A percentile compares a stretch with the other conserved stretches of the same genome.
Conservation (phyloP, 73 alveolate species). For the Stentor coeruleus region DNA sequence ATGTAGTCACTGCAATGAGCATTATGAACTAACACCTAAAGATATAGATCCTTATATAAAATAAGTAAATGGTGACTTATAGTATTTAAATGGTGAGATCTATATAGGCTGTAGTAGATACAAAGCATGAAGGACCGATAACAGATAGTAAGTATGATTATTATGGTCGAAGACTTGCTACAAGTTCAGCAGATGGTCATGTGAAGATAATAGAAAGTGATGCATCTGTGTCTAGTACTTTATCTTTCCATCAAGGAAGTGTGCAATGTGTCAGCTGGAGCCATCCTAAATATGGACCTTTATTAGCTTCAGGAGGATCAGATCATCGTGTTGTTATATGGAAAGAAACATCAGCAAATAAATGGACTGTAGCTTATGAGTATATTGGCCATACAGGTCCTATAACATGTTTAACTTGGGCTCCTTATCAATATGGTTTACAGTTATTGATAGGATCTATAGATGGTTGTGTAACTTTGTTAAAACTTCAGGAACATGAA, state of each 20-base stretch:
- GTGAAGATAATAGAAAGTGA: constrained; percentile 33
- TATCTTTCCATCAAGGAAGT: constrained; percentile 44
- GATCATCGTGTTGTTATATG: constrained; percentile 57
- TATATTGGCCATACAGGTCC: constrained; percentile 28
- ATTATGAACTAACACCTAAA: not conserved
- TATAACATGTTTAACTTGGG: constrained; percentile 54
- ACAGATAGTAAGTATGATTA: constrained; percentile 55
- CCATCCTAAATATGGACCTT: constrained; percentile 63
- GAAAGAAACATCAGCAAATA: constrained; percentile 23
- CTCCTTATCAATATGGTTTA: constrained; percentile 81
- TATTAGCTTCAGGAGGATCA: constrained; percentile 65
- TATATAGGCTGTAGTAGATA: not conserved
- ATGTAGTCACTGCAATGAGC: not conserved
- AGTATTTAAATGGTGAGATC: not conserved
- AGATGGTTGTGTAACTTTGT: constrained; percentile 67
- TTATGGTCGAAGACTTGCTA: constrained; percentile 59
- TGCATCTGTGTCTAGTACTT: not conserved
- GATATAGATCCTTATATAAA: not conserved
- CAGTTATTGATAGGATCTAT: constrained; percentile 57
- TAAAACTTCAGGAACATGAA: constrained; percentile 43
- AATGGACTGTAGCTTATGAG: constrained; percentile 24
- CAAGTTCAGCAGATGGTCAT: constrained; percentile 50
- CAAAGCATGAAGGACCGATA: constrained; percentile 41
- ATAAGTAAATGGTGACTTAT: not conserved
- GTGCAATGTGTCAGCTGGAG: constrained; percentile 58